Conservation (phyloP, 805 yeast genomes). For the Nakazawaea siamensis region DNA sequence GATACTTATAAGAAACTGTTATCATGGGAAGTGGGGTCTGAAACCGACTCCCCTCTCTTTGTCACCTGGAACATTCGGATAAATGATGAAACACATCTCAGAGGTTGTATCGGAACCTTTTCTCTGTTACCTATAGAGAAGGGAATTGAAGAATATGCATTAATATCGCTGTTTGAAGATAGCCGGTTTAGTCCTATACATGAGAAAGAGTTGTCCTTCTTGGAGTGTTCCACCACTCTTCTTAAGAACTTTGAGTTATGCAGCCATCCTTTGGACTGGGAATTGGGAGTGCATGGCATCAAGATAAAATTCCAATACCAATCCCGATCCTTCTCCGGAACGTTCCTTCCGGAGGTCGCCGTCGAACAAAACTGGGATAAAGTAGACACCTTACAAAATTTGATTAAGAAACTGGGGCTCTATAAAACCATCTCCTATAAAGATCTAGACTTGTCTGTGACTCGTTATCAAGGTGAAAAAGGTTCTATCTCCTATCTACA, state of each 20-base stretch:
- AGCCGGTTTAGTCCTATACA: conserved; percentile 64
- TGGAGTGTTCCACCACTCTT: conserved; percentile 58
- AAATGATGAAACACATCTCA: conserved; percentile 28
- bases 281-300: conserved; percentile 76
- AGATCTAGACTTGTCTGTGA: conserved; percentile 33
- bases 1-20: conserved; percentile 8
- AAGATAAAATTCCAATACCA: conserved; percentile 40
- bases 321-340: conserved; percentile 48
- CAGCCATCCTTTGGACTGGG: conserved; percentile 61
- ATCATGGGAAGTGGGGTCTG: not conserved
- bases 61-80: conserved; percentile 71
- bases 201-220: conserved; percentile 39
- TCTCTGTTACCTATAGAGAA: conserved; percentile 37
- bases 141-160: conserved; percentile 58
- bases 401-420: conserved; percentile 68
- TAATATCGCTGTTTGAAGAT: conserved; percentile 71
- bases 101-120: conserved; percentile 97
- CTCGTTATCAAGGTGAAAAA: conserved; percentile 50
- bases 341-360: conserved; percentile 89
- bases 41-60: conserved; percentile 51
- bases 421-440: conserved; percentile 19
- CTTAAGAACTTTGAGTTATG: conserved; percentile 49
- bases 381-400: conserved; percentile 57
- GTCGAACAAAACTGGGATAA: conserved; percentile 79
- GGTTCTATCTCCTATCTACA: conserved; percentile 26